Evolutionary conservation across 345 rosid species (phyloP), one percentile per base, ranked within the genome.

Genomic region (Populus deltoides): DNA sequence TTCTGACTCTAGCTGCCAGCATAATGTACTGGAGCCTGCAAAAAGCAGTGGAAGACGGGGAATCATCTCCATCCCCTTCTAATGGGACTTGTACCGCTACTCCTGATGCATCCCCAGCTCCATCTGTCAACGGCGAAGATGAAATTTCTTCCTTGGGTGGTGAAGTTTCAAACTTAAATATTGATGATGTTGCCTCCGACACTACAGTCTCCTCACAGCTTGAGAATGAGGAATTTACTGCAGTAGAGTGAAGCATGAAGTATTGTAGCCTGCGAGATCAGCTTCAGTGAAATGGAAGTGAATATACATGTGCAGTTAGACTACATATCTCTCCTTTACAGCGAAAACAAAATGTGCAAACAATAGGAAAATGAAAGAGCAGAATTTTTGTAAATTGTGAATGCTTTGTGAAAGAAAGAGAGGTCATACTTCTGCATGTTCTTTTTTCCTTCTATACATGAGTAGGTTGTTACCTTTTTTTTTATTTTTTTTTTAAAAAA

Each of bases 11-110:
- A 61, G 91, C 94, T 7, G 97, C 98, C 31, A 93, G 97, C 85
- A 86, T 94, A 68, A 94, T 93, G 97, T 91, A 89, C 89, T 94
- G 97, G 97, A 91, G 92, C 81, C 85, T 92, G 78, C 93, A 87
- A 79, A 87, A 86, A 33, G 84, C 86, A 7, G 77, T 65, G 1
- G 94, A 89, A 49, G 90, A 87, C 69, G 89, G 82, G 1, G 97
- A 88, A 27, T 79, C 87, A 5, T 87, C 89, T 22, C 88, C 92
- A 35, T 59, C 70, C 10, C 71, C 80, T 33, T 59, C 85, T 25
- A 88, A 82, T 49, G 87, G 87, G 41, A 73, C 82, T 1, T 81
- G 85, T n/a, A 62, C 80, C n/a, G 65, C 81, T 39, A 86, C 96
- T 45, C 83, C 87, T 3, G 92, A 85, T 51, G 88, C 90, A 39